These are phyloP conservation scores for Hanseniaspora taiwanica DNA, from an alignment of 805 yeast species.

Conservation along the genomic window DNA sequence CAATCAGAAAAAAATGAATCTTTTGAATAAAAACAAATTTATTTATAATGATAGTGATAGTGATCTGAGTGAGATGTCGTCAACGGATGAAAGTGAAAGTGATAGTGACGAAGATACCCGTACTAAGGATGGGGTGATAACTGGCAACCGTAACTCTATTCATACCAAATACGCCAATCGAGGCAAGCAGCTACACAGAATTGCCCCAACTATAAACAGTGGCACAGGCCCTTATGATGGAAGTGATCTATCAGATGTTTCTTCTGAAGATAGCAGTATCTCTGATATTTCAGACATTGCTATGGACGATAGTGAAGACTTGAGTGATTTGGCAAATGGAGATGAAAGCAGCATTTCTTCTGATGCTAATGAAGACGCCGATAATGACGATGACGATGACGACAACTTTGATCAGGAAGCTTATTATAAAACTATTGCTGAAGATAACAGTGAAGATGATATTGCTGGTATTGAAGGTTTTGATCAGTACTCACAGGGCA, in stretches of 20 bases:
- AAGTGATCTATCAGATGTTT: no score
- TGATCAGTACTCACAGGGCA: conserved; percentile 19
- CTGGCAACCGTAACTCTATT: no score
- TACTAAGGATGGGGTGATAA: not conserved
- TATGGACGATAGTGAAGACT: not conserved
- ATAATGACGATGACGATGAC: conserved; percentile 23
- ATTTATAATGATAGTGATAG: conserved; percentile 13
- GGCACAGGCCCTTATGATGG: not conserved
- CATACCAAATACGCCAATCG: no score
- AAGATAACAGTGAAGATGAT: conserved; percentile 20
- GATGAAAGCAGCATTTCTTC: no score
- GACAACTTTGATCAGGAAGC: conserved; percentile 22
- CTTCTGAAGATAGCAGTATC: not conserved
- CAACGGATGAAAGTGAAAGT: conserved; percentile 25
- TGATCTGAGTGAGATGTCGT: not conserved
- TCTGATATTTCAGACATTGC: conserved; percentile 2
- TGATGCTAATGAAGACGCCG: conserved; percentile 8
- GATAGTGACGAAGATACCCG: conserved; percentile 7
- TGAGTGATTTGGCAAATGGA: not conserved
- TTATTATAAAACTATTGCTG: conserved; percentile 18
- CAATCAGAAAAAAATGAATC: conserved; percentile 1
- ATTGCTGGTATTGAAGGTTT: no score
- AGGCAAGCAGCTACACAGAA: no score
- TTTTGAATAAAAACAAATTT: conserved; percentile 15
- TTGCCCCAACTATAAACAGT: not conserved